Percentiles rank a stretch among this genome's conserved stretches.
Conservation (phyloP, 2,329 filamentous ascomycete genomes). For the Clonostachys rosea region DNA sequence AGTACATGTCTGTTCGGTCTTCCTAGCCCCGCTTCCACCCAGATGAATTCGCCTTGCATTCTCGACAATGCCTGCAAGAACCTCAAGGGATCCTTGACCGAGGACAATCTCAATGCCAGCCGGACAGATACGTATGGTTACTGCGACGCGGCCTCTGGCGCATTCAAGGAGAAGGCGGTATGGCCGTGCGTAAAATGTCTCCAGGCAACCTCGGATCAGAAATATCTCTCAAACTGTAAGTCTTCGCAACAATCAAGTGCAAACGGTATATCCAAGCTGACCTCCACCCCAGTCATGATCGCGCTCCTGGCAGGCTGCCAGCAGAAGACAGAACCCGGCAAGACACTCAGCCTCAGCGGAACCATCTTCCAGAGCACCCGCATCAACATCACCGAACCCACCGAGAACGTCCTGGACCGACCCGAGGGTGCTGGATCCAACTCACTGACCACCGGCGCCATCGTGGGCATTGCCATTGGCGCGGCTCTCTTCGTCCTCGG, state of each 20-base stretch:
- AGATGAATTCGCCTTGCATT: constrained; percentile 33
- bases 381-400: constrained; percentile 33
- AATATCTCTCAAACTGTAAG: constrained; percentile 45
- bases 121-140: constrained; percentile 27
- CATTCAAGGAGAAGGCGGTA: constrained; percentile 16
- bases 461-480: constrained; percentile 48
- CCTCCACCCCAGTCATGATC: constrained; percentile 30
- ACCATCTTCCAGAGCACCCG: constrained; percentile 29
- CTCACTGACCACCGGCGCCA: constrained; percentile 39
- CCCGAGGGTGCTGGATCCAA: constrained; percentile 16
- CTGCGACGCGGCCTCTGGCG: constrained; percentile 29
- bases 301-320: constrained; percentile 42
- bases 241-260: neutral
- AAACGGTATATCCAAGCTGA: constrained; percentile 3
- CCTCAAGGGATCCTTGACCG: constrained; percentile 28
- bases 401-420: constrained; percentile 13
- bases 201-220: constrained; percentile 27
- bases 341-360: constrained; percentile 31
- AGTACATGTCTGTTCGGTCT: constrained; percentile 37
- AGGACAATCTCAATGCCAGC: constrained; percentile 17
- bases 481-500: constrained; percentile 35
- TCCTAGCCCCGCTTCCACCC: constrained; percentile 19
- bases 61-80: constrained; percentile 32
- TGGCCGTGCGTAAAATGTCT: constrained; percentile 37
- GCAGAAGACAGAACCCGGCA: constrained; percentile 32